These are phyloP conservation scores for Pisolithus orientalis DNA, from an alignment of 768 basidiomycete genomes.

Conservation along the genomic window DNA sequence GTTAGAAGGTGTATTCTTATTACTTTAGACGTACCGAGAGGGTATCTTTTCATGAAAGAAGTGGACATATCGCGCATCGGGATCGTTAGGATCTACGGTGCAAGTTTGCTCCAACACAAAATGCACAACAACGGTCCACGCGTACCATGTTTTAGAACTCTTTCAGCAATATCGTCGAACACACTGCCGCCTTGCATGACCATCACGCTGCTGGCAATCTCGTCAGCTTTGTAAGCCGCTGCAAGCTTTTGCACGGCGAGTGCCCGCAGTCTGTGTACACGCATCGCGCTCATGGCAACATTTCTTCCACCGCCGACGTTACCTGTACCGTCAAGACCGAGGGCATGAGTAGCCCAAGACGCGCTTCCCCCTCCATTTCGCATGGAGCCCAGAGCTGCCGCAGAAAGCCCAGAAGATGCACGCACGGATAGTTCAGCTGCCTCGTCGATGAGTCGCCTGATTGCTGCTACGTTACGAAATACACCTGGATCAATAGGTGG, in stretches of 20 bases:
- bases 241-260: slow-evolving; percentile 85
- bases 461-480: slow-evolving; percentile 67
- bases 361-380: slow-evolving; percentile 36
- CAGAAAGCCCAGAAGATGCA: slow-evolving; percentile 77
- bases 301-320: slow-evolving; percentile 57
- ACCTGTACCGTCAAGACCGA: slow-evolving; percentile 57
- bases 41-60: slow-evolving; percentile 96
- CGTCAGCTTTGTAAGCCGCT: slow-evolving; percentile 79
- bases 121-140: slow-evolving; percentile 3
- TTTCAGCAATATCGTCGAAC: slow-evolving; percentile 88
- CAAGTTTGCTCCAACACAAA: neutral
- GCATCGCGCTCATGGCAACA: slow-evolving; percentile 78
- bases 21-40: slow-evolving; percentile 56
- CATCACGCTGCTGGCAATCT: slow-evolving; percentile 90
- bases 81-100: slow-evolving; percentile 60
- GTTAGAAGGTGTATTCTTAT: slow-evolving; percentile 7
- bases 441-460: slow-evolving; percentile 81
- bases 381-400: slow-evolving; percentile 66
- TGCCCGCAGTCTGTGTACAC: slow-evolving; percentile 72
- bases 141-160: slow-evolving; percentile 67
- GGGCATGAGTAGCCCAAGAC: slow-evolving; percentile 57
- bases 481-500: slow-evolving; percentile 89
- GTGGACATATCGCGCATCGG: slow-evolving; percentile 82
- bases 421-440: slow-evolving; percentile 85
- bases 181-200: slow-evolving; percentile 93